A percentile compares a stretch with the other conserved stretches of the same genome.
These are phyloP conservation scores for Coriolopsis trogii DNA, from an alignment of 1,284 basidiomycete genomes.

Conservation along the genomic window DNA sequence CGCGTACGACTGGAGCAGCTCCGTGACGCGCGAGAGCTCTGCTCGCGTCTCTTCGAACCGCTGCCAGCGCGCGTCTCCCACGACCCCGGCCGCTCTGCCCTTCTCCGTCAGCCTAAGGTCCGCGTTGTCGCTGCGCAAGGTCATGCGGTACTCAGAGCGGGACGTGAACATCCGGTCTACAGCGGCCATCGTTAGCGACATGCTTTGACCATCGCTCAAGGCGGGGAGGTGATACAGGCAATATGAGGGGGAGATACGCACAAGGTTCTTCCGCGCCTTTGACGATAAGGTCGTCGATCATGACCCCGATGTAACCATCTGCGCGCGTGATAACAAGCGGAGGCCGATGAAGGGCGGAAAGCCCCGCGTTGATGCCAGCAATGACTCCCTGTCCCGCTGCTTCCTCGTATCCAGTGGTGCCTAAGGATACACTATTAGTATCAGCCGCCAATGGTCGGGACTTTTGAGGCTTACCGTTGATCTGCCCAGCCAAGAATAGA, in stretches of 20 bases:
- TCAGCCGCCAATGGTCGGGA: background rate
- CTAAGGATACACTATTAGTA: slow-evolving; percentile 32
- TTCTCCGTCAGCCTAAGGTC: slow-evolving; percentile 80
- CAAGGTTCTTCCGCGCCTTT: slow-evolving; percentile 91
- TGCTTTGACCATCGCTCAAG: no score
- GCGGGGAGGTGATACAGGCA: background rate
- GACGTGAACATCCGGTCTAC: slow-evolving; percentile 93
- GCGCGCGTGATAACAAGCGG: slow-evolving; percentile 76
- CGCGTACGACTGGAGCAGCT: slow-evolving; percentile 48
- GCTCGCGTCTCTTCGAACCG: slow-evolving; percentile 49
- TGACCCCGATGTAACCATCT: slow-evolving; percentile 85
- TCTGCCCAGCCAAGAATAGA: slow-evolving; percentile 86
- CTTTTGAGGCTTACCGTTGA: slow-evolving; percentile 59
- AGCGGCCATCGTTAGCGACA: background rate
- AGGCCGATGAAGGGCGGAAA: slow-evolving; percentile 57
- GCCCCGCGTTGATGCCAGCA: slow-evolving; percentile 87
- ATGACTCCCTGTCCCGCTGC: slow-evolving; percentile 86
- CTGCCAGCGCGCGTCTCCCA: slow-evolving; percentile 69
- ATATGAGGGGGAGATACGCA: slow-evolving; percentile 38
- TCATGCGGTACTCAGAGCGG: slow-evolving; percentile 87
- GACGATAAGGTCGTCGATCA: slow-evolving; percentile 88
- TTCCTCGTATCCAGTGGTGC: slow-evolving; percentile 92
- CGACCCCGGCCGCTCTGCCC: slow-evolving; percentile 59
- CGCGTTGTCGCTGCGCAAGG: slow-evolving; percentile 86
- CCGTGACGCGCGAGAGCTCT: slow-evolving; percentile 54